Percentiles rank a stretch among this genome's conserved stretches.
Conservation (phyloP, 495 filamentous ascomycete species). For the Hypoxylon lenormandii region DNA sequence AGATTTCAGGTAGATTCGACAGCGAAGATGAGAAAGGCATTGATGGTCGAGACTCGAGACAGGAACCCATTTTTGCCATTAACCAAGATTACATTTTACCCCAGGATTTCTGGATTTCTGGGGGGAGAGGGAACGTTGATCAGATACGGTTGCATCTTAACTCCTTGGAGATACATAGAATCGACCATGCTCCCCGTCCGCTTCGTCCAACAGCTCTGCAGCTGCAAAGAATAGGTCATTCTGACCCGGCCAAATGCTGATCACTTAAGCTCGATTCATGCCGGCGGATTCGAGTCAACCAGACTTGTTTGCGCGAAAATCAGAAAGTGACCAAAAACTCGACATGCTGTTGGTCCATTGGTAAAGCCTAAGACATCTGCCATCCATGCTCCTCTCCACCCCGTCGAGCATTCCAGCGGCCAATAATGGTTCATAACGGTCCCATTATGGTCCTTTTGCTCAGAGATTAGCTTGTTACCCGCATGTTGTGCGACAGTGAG, state of each 20-base stretch:
- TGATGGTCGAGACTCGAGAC: constrained; percentile 12
- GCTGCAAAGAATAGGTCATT: constrained; percentile 26
- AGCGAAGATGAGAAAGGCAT: constrained; percentile 22
- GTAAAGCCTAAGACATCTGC: constrained; percentile 36
- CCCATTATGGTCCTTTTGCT: constrained; percentile 6
- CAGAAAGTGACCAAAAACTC: constrained; percentile 28
- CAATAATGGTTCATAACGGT: constrained; percentile 21
- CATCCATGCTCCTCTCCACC: constrained; percentile 27
- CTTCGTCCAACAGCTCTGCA: constrained; percentile 13
- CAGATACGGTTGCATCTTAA: constrained; percentile 40
- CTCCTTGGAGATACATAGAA: constrained; percentile 25
- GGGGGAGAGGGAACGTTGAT: too few species aligned
- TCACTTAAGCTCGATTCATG: constrained; percentile 29
- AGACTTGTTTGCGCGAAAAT: constrained; percentile 33
- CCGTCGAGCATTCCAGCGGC: constrained; percentile 34
- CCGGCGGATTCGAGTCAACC: background rate
- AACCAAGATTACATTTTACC: constrained; percentile 21
- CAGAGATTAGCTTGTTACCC: constrained; percentile 37
- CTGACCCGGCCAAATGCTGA: constrained; percentile 25
- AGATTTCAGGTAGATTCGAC: constrained; percentile 20
- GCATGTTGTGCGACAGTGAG: constrained; percentile 40
- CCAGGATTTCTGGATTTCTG: constrained; percentile 31
- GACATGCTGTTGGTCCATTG: constrained; percentile 33
- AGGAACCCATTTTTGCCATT: background rate
- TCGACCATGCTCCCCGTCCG: constrained; percentile 20